Base-by-base conservation (phyloP, 768 basidiomycete genomes). In the Boletellus ananas region DNA sequence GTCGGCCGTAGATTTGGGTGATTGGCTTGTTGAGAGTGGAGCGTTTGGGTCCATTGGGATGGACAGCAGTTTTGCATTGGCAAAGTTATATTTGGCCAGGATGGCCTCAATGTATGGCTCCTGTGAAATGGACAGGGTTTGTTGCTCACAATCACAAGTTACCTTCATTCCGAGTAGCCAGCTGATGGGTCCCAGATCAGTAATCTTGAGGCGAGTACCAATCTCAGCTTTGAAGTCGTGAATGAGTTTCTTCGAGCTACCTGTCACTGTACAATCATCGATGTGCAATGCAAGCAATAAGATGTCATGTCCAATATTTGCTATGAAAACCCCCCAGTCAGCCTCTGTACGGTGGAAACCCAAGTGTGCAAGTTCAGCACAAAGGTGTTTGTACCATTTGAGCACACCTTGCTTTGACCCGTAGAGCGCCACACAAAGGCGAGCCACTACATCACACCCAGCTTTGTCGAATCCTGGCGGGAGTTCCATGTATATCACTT, bases 401-500 rank as follows among this genome's bases (percentile, higher is more conserved):
- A 35, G 7, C 14, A 11, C 14, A 3, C 50, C 50, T 12, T 55
- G 54, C 6, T 51, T 57, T 0, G 39, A 52, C 0, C 47, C 31
- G 8, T 55, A 55, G 5, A 55, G 36, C 8, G 49, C 6, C 0
- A 39, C 2, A 5, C 23, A 29, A 7, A 50, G 42, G 1, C 1
- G 3, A 0, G 40, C 16, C 1, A 58, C 23, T 3, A 42, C 5
- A 10, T 47, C 23, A 0, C 8, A 6, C 7, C 39, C 39, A 12
- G 14, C 10, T 13, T 27, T 42, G 25, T 27, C 10, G 36, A 17
- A 35, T 17, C 4, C 25, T 46, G 38, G 25, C 11, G 47, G 51
- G 0, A 52, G 11, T 4, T 50, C 39, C 50, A 58, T 60, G 13
- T 20, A 58, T 1, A 52, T 59, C 0, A 50, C 9, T 14, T 58